phyloP scores from a whole-genome alignment of 352 stramenopile species.

The Pythium apleroticum region DNA sequence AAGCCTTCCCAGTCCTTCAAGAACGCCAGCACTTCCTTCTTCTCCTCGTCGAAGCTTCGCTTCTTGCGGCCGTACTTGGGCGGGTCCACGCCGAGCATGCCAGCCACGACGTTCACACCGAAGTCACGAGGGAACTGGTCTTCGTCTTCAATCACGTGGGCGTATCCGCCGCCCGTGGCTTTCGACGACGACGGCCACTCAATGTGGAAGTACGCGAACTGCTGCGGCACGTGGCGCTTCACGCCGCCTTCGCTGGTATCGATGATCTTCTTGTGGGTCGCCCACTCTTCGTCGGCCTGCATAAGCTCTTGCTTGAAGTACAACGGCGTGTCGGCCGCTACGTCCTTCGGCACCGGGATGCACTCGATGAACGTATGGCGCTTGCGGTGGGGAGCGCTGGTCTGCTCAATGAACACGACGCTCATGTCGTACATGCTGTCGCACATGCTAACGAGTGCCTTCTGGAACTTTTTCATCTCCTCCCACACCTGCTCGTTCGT shows the following conservation, averaged over 20 bases:
- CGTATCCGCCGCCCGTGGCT: conserved; percentile 57
- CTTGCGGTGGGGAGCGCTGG: conserved; percentile 53
- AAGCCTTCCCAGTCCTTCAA: conserved; percentile 67
- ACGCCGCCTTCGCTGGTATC: conserved; percentile 64
- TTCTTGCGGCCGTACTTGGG: conserved; percentile 58
- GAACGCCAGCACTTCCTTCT: conserved; percentile 58
- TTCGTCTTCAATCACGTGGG: conserved; percentile 83
- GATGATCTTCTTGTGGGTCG: conserved; percentile 82
- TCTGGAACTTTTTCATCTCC: conserved; percentile 71
- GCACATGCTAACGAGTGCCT: conserved; percentile 55
- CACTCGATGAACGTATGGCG: conserved; percentile 79
- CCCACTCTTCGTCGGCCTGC: conserved; percentile 76
- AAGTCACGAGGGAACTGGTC: conserved; percentile 74
- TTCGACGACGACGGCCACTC: conserved; percentile 43
- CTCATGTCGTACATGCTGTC: conserved; percentile 49
- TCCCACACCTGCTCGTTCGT: conserved; percentile 63
- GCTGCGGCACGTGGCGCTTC: conserved; percentile 58
- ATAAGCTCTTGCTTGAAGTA: conserved; percentile 86
- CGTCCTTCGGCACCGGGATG: conserved; percentile 63
- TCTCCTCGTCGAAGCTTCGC: conserved; percentile 54
- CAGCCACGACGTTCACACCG: conserved; percentile 72
- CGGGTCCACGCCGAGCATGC: conserved; percentile 70
- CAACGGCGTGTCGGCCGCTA: conserved; percentile 64
- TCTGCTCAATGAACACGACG: conserved; percentile 83
- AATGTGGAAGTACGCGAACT: conserved; percentile 88